Evolutionary conservation across 768 basidiomycete genomes (phyloP).

Genomic region (Tricholoma matsutake): DNA sequence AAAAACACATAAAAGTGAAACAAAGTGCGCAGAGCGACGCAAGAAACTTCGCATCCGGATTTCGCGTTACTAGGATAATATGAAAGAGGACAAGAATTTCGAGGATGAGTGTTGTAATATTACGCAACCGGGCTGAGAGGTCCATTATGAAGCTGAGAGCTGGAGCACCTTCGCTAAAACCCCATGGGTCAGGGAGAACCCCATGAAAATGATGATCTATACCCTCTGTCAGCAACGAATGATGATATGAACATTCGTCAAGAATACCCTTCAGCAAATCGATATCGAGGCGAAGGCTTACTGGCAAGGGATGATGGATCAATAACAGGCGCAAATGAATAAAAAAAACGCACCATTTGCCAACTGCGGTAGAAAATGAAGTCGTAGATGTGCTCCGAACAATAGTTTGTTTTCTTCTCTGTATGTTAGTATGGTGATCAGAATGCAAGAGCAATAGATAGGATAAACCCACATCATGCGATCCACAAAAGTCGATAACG

Average conservation of each 20-base stretch:
- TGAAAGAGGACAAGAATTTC: slow-evolving; percentile 20
- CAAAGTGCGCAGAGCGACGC: slow-evolving; percentile 24
- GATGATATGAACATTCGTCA: not conserved
- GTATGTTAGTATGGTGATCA: not conserved
- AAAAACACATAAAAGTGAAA: slow-evolving; percentile 27
- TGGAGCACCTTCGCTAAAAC: slow-evolving; percentile 31
- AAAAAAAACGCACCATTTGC: slow-evolving; percentile 28
- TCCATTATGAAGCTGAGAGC: slow-evolving; percentile 30
- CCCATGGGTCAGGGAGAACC: not conserved
- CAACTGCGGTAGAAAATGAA: slow-evolving; percentile 37
- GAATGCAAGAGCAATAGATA: not conserved
- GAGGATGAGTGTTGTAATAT: slow-evolving; percentile 21
- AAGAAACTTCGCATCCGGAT: slow-evolving; percentile 23
- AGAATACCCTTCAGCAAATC: not conserved
- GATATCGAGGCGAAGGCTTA: not conserved
- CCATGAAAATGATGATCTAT: not conserved
- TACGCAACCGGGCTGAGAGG: slow-evolving; percentile 18
- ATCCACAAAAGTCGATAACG: slow-evolving; percentile 20
- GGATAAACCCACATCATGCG: slow-evolving; percentile 14
- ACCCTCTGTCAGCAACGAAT: not conserved
- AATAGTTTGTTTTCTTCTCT: slow-evolving; percentile 17
- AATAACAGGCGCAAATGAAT: not conserved
- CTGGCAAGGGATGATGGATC: not conserved
- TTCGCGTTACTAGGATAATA: slow-evolving; percentile 15
- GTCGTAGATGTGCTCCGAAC: slow-evolving; percentile 31